Evolutionary conservation across 306 rosid genomes (phyloP), one percentile per base, ranked within the genome.

Genomic region (Vigna nakashimae): DNA sequence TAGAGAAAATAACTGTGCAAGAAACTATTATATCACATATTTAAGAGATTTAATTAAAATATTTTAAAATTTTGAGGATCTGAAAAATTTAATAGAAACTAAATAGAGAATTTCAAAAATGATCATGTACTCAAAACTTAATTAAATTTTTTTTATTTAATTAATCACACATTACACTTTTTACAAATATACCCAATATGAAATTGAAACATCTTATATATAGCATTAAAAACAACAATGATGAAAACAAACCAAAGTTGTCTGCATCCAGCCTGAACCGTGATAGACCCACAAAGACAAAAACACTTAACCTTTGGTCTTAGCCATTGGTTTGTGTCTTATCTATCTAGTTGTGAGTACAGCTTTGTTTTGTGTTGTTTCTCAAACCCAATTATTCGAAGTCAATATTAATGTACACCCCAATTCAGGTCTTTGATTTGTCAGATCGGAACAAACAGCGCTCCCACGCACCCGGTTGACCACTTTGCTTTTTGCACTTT

Each of bases 311-410:
- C 10, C 84, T 81, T 75, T 28, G 56, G 69, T 48, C 60, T 69
- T 28, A 42, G 49, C 72, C 79, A 53, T 55, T 28, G 80, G 74
- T 77, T 82, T 38, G 48, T 42, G 77, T 77, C 59, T 50, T 57
- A 57, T 83, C 56, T 62, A 18, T 40, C 48, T 40, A 69, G 36
- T 42, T 75, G 51, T 48, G 72, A 9, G 46, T n/a, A 57, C 56
- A 16, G 24, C 24, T 4, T 74, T 58, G 46, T 36, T 45, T 57
- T 65, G 32, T 55, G 69, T 51, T 43, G 11, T 63, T 69, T 1
- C 73, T 52, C 60, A 22, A 42, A 70, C 69, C 59, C 77, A 73
- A 73, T 77, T 28, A 78, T 73, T 78, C 49, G 68, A 79, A 79
- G 63, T 74, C 74, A 52, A 68, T 16, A 22, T 58, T 36, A 40